Base-by-base conservation (phyloP, 768 basidiomycete species). In the Amanita rubescens region DNA sequence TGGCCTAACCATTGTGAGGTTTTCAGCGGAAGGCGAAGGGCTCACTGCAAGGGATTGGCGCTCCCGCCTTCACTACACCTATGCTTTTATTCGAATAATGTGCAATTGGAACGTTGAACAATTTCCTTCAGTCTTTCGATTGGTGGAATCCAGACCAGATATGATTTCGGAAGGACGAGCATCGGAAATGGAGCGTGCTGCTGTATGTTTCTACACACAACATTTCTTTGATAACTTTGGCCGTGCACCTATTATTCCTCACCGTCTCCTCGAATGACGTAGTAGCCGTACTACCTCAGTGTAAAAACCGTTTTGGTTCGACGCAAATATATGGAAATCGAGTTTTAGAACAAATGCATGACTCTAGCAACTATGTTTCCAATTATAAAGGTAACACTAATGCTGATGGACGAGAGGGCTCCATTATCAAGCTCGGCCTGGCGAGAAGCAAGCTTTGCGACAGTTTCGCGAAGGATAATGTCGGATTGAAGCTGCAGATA, bases 401-500 rank as follows among this genome's bases (percentile, higher is more conserved):
- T n/a, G n/a, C n/a, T n/a, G n/a, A n/a, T n/a, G n/a, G n/a, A n/a
- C n/a, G n/a, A n/a, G n/a, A n/a, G n/a, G n/a, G n/a, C n/a, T n/a
- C n/a, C n/a, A n/a, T n/a, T n/a, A n/a, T n/a, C n/a, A n/a, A n/a
- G n/a, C n/a, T 54, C 53, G 22, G 15, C 53, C 25, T 54, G 53
- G 14, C 49, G 44, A 20, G 44, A 30, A 1, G 43, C 47, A n/a
- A n/a, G n/a, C n/a, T n/a, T n/a, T n/a, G n/a, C n/a, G n/a, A n/a
- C n/a, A n/a, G n/a, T n/a, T n/a, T 22, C 48, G 17, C 53, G 53
- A 15, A 54, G 33, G 22, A 35, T 49, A 20, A 54, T 54, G 15
- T 54, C 45, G n/a, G 53, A 48, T 42, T 54, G 45, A 25, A 54
- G 38, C 53, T 54, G 33, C 24, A 41, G 19, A 15, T 7, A 19